phyloP scores from a whole-genome alignment of 371 early-diverging fungal genomes.

The Cokeromyces recurvatus region DNA sequence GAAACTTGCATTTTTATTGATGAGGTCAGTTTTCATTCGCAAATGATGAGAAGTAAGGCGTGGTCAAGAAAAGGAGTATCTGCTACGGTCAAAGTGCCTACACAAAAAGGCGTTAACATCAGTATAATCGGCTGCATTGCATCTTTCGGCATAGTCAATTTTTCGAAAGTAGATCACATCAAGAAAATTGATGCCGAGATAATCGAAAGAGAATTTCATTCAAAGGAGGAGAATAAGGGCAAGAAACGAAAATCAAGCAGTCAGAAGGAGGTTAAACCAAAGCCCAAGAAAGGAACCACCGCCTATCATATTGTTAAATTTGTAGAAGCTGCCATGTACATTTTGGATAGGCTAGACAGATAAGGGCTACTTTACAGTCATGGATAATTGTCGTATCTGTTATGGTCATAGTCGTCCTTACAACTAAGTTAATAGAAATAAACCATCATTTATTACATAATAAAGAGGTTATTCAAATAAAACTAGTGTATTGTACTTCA shows the following conservation, averaged over 20 bases:
- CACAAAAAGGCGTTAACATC: not conserved
- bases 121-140: not conserved
- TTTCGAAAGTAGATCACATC: not conserved
- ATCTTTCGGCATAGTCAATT: not conserved
- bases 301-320: not conserved
- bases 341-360: not conserved
- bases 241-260: too few relatives aligned
- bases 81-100: not conserved
- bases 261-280: not conserved
- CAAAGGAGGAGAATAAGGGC: too few relatives aligned
- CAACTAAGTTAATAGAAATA: too few relatives aligned
- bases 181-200: not conserved
- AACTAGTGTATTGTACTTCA: too few relatives aligned
- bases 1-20: not conserved
- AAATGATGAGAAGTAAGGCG: slow-evolving; percentile 1
- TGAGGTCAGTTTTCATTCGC: slow-evolving; percentile 1
- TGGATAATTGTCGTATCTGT: not conserved
- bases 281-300: not conserved
- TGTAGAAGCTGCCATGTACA: not conserved
- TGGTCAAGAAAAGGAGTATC: not conserved
- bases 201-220: not conserved
- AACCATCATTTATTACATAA: too few relatives aligned
- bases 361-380: not conserved
- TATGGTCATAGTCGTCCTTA: too few relatives aligned
- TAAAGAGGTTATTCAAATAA: too few relatives aligned